These are phyloP conservation scores for Orobanche coerulescens DNA, from an alignment of 257 asterid genomes.

Conservation along the genomic window DNA sequence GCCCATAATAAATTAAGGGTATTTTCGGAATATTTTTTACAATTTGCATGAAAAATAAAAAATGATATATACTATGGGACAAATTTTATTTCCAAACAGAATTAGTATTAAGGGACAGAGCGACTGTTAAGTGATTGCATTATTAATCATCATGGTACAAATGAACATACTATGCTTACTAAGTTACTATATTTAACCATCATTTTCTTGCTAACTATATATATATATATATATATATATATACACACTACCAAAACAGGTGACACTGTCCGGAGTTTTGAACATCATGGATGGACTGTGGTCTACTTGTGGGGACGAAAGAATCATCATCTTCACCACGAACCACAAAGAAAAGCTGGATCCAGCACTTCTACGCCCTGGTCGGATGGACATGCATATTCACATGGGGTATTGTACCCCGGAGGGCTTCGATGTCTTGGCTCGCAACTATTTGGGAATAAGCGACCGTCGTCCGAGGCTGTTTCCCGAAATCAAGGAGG, in stretches of 20 bases:
- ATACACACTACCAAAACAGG: conserved; percentile 37
- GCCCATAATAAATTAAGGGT: too few relatives aligned
- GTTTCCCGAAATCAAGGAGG: conserved; percentile 32
- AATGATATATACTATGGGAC: too few relatives aligned
- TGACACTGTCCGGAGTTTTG: conserved; percentile 67
- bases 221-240: too few relatives aligned
- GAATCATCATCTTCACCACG: conserved; percentile 70
- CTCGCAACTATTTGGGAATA: conserved; percentile 45
- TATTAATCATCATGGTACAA: too few relatives aligned
- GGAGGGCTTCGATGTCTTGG: conserved; percentile 53
- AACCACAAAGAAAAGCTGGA: conserved; percentile 74
- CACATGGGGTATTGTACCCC: conserved; percentile 64
- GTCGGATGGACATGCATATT: conserved; percentile 83
- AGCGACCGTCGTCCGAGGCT: conserved; percentile 27
- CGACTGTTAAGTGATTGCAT: too few relatives aligned
- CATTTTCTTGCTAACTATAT: too few relatives aligned
- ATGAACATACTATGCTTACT: too few relatives aligned
- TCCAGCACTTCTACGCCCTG: conserved; percentile 71
- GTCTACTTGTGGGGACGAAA: conserved; percentile 75
- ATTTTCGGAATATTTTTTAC: too few relatives aligned
- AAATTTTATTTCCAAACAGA: too few relatives aligned
- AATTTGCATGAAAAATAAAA: too few relatives aligned
- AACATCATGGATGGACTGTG: conserved; percentile 78
- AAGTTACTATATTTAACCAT: too few relatives aligned
- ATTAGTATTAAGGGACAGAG: too few relatives aligned